These are phyloP conservation scores for Cenchrus purpureus DNA, from an alignment of 176 grass and related monocot genomes.

Conservation along the genomic window DNA sequence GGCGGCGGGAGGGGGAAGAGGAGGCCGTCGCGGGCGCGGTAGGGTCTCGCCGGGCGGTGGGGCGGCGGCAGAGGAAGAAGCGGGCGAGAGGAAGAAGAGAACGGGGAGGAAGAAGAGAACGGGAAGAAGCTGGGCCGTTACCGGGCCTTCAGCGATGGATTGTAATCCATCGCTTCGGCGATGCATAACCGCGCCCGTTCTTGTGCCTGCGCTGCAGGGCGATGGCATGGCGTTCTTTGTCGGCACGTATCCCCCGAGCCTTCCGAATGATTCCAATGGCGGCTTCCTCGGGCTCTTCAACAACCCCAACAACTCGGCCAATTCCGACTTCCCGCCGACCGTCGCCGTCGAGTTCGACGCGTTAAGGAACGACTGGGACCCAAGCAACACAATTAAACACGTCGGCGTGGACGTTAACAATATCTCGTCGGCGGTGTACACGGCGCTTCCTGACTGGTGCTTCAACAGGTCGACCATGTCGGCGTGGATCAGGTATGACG, in stretches of 20 bases:
- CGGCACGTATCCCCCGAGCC: neutral
- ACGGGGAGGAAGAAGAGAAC: too few species aligned
- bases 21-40: too few species aligned
- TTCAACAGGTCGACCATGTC: conserved; percentile 34
- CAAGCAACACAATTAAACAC: neutral
- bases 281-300: conserved; percentile 35
- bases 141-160: too few species aligned
- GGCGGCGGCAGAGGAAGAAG: too few species aligned
- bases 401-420: conserved; percentile 23
- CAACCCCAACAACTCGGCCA: neutral
- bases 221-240: conserved; percentile 50
- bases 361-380: conserved; percentile 24
- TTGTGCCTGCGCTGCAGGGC: neutral
- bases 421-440: neutral
- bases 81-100: too few species aligned
- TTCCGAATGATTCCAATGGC: neutral
- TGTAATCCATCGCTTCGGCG: too few species aligned
- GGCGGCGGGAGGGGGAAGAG: too few species aligned
- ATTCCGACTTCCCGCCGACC: neutral
- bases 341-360: conserved; percentile 41
- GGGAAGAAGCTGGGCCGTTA: too few species aligned
- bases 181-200: too few species aligned
- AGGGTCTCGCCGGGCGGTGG: too few species aligned
- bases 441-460: conserved; percentile 18
- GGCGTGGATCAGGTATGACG: conserved; percentile 32